phyloP scores from a whole-genome alignment of 1,139 yeast species.

The Candida neerlandica region DNA sequence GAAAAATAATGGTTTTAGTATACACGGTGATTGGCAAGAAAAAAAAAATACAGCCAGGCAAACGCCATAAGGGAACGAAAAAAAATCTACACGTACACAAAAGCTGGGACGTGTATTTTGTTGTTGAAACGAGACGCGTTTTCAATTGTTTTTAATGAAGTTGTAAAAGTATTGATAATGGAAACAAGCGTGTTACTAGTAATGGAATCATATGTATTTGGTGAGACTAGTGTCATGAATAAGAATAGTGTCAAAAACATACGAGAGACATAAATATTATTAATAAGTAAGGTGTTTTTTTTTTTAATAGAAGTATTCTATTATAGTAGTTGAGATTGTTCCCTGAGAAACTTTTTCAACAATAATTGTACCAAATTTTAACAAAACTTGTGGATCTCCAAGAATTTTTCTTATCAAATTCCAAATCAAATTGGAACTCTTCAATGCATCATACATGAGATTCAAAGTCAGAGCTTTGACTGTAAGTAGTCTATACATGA shows the following conservation, averaged over 20 bases:
- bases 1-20: neutral
- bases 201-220: neutral
- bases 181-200: neutral
- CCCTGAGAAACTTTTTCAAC: neutral
- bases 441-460: conserved; percentile 26
- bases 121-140: neutral
- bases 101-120: neutral
- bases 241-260: neutral
- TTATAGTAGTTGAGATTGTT: neutral
- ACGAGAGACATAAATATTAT: neutral
- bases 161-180: neutral
- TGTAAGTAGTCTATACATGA: conserved; percentile 25
- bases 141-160: neutral
- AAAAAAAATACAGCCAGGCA: conserved; percentile 3
- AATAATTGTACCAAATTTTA: conserved; percentile 21
- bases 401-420: conserved; percentile 24
- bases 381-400: conserved; percentile 20
- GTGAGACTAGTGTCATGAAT: too few relatives aligned
- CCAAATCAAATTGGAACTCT: conserved; percentile 24
- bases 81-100: neutral
- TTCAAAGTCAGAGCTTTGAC: conserved; percentile 27
- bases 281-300: neutral
- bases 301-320: neutral
- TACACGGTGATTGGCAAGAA: conserved; percentile 4
- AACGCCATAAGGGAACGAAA: neutral